These are phyloP conservation scores for Phylloporus arenicola DNA, from an alignment of 768 basidiomycete genomes.

Conservation along the genomic window DNA sequence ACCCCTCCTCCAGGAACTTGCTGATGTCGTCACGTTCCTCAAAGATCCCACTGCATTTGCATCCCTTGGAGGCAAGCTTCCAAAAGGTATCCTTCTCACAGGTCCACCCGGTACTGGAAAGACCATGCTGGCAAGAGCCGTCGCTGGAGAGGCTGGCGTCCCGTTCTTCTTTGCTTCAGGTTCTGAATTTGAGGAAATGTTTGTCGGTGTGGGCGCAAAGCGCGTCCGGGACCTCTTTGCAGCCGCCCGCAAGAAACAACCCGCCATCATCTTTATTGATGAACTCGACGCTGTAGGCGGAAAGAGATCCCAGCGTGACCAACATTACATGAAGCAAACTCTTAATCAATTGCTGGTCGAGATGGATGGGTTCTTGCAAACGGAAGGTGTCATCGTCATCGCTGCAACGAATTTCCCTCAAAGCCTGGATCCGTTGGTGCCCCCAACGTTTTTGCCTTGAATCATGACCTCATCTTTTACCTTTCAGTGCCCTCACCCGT, in stretches of 20 bases:
- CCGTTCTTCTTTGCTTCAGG: constrained; percentile 97
- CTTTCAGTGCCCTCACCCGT: constrained; percentile 77
- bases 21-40: constrained; percentile 92
- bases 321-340: constrained; percentile 90
- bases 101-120: constrained; percentile 88
- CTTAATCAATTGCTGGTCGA: constrained; percentile 95
- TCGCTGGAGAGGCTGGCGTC: constrained; percentile 96
- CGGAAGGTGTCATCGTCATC: constrained; percentile 91
- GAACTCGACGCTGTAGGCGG: constrained; percentile 93
- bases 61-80: constrained; percentile 86
- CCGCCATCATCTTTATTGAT: constrained; percentile 98
- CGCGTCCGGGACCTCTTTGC: constrained; percentile 93
- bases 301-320: constrained; percentile 76
- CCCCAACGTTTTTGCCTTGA: constrained; percentile 1
- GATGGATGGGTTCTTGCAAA: constrained; percentile 94
- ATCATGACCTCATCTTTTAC: constrained; percentile 9
- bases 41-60: constrained; percentile 90
- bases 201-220: constrained; percentile 92
- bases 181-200: constrained; percentile 98
- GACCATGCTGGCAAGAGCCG: constrained; percentile 85
- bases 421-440: constrained; percentile 77
- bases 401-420: constrained; percentile 98
- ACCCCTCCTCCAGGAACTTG: constrained; percentile 59
- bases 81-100: constrained; percentile 90
- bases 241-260: constrained; percentile 88